These are phyloP conservation scores for Wickerhamomyces sp. DNA, from an alignment of 1,139 yeast genomes.

Conservation along the genomic window DNA sequence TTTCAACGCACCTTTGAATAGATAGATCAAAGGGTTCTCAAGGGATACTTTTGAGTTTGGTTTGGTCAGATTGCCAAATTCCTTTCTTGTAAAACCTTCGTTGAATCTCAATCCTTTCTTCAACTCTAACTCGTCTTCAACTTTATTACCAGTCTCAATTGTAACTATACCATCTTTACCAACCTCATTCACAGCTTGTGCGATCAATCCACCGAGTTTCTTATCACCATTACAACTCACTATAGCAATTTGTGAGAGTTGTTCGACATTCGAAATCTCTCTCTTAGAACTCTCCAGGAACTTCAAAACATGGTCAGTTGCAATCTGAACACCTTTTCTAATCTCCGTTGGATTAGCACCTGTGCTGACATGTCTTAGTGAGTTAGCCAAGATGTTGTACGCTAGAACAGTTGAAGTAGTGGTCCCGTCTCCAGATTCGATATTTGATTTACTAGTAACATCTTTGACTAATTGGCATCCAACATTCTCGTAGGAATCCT, in stretches of 20 bases:
- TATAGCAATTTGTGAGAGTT: conserved; percentile 21
- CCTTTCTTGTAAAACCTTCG: conserved; percentile 20
- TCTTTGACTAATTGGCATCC: conserved; percentile 22
- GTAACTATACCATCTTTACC: conserved; percentile 24
- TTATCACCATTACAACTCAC: conserved; percentile 22
- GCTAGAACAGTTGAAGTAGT: conserved; percentile 24
- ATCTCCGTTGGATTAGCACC: conserved; percentile 22
- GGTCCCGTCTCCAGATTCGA: conserved; percentile 25
- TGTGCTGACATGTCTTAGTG: conserved; percentile 19
- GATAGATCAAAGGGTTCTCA: conserved; percentile 18
- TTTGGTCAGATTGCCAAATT: conserved; percentile 19
- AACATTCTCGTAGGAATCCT: conserved; percentile 19
- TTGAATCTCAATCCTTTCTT: conserved; percentile 22
- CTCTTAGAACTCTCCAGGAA: conserved; percentile 17
- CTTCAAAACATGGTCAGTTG: conserved; percentile 13
- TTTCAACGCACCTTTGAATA: conserved; percentile 20
- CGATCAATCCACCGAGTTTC: conserved; percentile 17
- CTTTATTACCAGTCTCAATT: conserved; percentile 20
- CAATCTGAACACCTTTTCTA: conserved; percentile 20
- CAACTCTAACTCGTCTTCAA: conserved; percentile 19
- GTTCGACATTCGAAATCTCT: conserved; percentile 15
- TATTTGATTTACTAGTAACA: conserved; percentile 18
- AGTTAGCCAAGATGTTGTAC: conserved; percentile 16
- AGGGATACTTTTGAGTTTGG: conserved; percentile 19
- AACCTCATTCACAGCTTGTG: conserved; percentile 22